These are phyloP conservation scores for Hypoxylon sp. DNA, from an alignment of 2,329 filamentous ascomycete species.

Conservation along the genomic window DNA sequence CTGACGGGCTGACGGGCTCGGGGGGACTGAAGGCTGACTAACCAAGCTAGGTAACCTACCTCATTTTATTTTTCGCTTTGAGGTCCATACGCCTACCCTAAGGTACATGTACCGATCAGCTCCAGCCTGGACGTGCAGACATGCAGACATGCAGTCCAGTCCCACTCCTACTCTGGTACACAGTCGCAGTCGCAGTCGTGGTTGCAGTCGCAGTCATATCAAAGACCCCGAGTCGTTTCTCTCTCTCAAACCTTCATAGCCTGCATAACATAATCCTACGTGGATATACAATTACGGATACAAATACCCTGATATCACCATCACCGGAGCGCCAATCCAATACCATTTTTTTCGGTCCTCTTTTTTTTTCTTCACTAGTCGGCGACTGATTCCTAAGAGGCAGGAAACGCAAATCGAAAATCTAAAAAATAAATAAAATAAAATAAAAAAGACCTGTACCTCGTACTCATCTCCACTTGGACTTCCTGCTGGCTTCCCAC, in stretches of 20 bases:
- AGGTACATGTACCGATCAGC: no score
- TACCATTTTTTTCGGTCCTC: conserved; percentile 20
- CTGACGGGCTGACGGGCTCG: no score
- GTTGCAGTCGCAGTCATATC: no score
- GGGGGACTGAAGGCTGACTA: no score
- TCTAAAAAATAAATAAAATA: not conserved
- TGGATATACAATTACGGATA: conserved; percentile 24
- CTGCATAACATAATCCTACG: conserved; percentile 28
- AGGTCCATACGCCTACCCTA: no score
- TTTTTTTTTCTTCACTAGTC: conserved; percentile 17
- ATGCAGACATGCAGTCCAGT: conserved; percentile 22
- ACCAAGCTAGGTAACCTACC: not conserved
- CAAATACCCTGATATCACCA: conserved; percentile 36
- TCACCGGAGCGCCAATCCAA: conserved; percentile 19
- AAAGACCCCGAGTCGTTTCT: not conserved
- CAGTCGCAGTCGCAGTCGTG: no score
- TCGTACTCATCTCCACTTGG: conserved; percentile 32
- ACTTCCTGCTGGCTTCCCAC: conserved; percentile 33
- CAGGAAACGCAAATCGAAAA: conserved; percentile 1
- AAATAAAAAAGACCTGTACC: no score
- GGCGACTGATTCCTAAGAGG: conserved; percentile 24
- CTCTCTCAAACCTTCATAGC: conserved; percentile 4
- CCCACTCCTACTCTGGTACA: not conserved
- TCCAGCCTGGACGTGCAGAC: not conserved
- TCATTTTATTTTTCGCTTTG: no score